These are phyloP conservation scores for Yamadazyma laniorum DNA, from an alignment of 805 yeast genomes.

Conservation along the genomic window DNA sequence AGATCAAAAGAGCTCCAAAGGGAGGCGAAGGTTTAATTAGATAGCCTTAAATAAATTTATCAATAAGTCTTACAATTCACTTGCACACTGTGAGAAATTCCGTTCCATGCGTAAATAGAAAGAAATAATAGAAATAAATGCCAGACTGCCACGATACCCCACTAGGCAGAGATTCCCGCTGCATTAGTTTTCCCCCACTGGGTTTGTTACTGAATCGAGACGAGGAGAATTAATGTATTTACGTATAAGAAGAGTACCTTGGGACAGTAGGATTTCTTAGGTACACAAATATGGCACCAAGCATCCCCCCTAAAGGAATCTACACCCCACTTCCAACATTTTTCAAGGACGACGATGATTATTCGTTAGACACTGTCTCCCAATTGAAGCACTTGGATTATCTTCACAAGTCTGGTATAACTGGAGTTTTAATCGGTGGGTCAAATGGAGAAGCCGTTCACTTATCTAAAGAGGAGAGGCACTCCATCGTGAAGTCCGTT, in stretches of 20 bases:
- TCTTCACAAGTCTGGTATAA: conserved; percentile 43
- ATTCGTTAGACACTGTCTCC: conserved; percentile 27
- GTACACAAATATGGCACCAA: too few species aligned
- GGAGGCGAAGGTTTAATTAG: conserved; percentile 13
- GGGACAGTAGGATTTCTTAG: too few species aligned
- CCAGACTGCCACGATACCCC: too few species aligned
- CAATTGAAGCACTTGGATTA: conserved; percentile 45
- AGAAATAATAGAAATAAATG: too few species aligned
- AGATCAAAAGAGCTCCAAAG: conserved; percentile 15
- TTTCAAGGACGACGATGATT: conserved; percentile 46
- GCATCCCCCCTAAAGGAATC: conserved; percentile 33
- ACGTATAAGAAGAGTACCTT: too few species aligned
- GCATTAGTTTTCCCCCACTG: too few species aligned
- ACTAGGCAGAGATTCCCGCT: too few species aligned
- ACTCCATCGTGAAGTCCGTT: conserved; percentile 26
- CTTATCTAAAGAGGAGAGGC: conserved; percentile 45
- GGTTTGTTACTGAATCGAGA: too few species aligned
- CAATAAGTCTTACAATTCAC: too few species aligned
- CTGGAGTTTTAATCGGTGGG: conserved; percentile 50
- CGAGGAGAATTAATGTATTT: too few species aligned
- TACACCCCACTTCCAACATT: conserved; percentile 58
- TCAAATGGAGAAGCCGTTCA: conserved; percentile 58
- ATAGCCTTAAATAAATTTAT: neutral
- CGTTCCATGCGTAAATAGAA: too few species aligned
- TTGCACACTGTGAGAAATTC: too few species aligned